Evolutionary conservation across 2,329 filamentous ascomycete genomes (phyloP), one percentile per base, ranked within the genome.

Genomic region (Acrocalymma vagum): DNA sequence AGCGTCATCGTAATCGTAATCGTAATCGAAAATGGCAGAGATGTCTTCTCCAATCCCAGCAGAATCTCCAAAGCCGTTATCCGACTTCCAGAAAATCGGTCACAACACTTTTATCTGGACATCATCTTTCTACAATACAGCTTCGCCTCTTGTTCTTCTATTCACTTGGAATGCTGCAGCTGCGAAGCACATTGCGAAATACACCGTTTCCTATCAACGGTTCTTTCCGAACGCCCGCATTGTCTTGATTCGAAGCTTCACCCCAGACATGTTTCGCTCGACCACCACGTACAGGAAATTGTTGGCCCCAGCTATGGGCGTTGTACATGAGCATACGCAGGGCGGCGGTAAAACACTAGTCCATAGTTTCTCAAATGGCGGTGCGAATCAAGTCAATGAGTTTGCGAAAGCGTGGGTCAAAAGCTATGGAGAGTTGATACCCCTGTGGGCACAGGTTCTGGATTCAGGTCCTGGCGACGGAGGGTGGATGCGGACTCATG

Each of bases 301-400:
- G 1, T 44, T 62, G 3, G 34, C 38, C 2, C 63, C 66, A 10
- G 66, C 63, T 2, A 40, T 67, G 15, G 51, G 60, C 3, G 26
- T 61, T 6, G 55, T 68, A 3, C 34, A 47, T 16, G 45, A 57
- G 14, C 60, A 67, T 39, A 39, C 45, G 3, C 36, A 43, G 9
- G 37, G 17, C 16, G 59, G 60, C 3, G 60, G 62, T 6, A 41
- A 60, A 16, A 36, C 70, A 5, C 53, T 70, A 2, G 58, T 66
- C 15, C 67, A 71, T 32, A 63, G 58, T 28, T 68, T 67, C 35
- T 67, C 62, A 18, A 70, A 70, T 25, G 68, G 68, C 5, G 68
- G 68, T 6, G 63, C 57, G 5, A 65, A 63, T 21, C 62, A 69
- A 35, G 38, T 67, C 24, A 55, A 56, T 13, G 56, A 67, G 30